Conservation (phyloP, 306 rosid species). For the Castanopsis chinensis region DNA sequence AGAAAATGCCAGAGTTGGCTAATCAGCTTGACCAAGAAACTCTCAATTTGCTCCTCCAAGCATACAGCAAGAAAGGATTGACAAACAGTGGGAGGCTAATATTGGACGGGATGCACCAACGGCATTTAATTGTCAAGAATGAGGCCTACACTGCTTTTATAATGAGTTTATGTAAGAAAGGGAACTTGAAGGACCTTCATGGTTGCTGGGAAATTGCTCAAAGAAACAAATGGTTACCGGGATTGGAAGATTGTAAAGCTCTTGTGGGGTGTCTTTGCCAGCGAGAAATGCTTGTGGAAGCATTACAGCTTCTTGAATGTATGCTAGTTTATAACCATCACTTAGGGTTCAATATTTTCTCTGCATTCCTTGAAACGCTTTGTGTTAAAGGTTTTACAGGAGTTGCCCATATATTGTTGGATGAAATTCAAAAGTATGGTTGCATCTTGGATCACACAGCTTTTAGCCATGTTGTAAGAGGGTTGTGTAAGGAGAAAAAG, state of each 20-base stretch:
- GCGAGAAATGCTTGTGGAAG: slow-evolving; percentile 46
- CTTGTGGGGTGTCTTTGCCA: slow-evolving; percentile 54
- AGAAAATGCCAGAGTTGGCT: slow-evolving; percentile 46
- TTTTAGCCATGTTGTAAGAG: slow-evolving; percentile 53
- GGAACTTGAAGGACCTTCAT: slow-evolving; percentile 54
- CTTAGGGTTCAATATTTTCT: slow-evolving; percentile 45
- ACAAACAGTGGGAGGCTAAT: slow-evolving; percentile 42
- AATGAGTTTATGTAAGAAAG: slow-evolving; percentile 56
- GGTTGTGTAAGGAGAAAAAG: slow-evolving; percentile 48
- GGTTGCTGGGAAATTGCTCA: slow-evolving; percentile 56
- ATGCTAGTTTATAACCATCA: slow-evolving; percentile 55
- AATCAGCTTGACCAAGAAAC: slow-evolving; percentile 53
- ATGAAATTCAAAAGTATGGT: slow-evolving; percentile 47
- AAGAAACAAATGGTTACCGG: slow-evolving; percentile 60
- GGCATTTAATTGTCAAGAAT: slow-evolving; percentile 37
- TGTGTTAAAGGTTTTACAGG: slow-evolving; percentile 40
- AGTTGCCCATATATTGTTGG: slow-evolving; percentile 41
- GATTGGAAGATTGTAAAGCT: slow-evolving; percentile 44
- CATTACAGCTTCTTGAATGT: slow-evolving; percentile 59
- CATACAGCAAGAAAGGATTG: slow-evolving; percentile 60
- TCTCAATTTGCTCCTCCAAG: slow-evolving; percentile 61
- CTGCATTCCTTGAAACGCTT: slow-evolving; percentile 52
- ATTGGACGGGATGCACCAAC: slow-evolving; percentile 58
- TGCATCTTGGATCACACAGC: slow-evolving; percentile 40
- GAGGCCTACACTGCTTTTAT: slow-evolving; percentile 60